These are phyloP conservation scores for Boletus reticulatus DNA, from an alignment of 768 basidiomycete genomes.

Conservation along the genomic window DNA sequence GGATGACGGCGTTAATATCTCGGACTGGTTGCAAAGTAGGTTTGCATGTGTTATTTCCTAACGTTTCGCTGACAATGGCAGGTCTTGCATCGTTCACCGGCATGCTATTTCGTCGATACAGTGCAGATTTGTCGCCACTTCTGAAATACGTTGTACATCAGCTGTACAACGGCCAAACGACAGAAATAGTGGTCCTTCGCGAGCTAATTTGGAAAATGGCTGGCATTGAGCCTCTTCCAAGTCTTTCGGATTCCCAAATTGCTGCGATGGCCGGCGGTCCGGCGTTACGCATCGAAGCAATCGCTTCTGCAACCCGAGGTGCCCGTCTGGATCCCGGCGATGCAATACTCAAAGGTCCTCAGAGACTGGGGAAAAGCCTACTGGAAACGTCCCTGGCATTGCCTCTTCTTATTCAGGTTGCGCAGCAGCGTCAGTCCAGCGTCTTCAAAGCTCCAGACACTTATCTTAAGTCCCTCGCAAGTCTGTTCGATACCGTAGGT, in stretches of 20 bases:
- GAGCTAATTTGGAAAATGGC: conserved; percentile 96
- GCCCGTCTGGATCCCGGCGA: conserved; percentile 69
- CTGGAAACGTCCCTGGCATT: conserved; percentile 75
- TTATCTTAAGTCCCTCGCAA: conserved; percentile 82
- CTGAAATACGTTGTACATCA: conserved; percentile 92
- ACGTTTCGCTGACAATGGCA: conserved; percentile 34
- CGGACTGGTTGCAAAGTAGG: conserved; percentile 91
- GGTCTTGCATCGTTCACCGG: conserved; percentile 93
- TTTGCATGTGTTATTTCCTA: conserved; percentile 17
- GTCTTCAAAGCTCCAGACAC: conserved; percentile 72
- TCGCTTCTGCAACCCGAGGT: conserved; percentile 77
- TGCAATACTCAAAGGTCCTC: conserved; percentile 60
- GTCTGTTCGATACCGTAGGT: conserved; percentile 86
- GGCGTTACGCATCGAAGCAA: conserved; percentile 80
- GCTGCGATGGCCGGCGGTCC: conserved; percentile 90
- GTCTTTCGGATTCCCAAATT: conserved; percentile 85
- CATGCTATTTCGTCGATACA: conserved; percentile 85
- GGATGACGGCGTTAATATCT: conserved; percentile 86
- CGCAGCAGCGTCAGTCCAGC: conserved; percentile 86
- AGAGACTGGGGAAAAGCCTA: conserved; percentile 61
- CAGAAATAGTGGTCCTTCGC: conserved; percentile 88
- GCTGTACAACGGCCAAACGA: conserved; percentile 75
- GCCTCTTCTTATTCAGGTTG: conserved; percentile 88
- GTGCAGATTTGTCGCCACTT: conserved; percentile 78
- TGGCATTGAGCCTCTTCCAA: conserved; percentile 87